A percentile compares a stretch with the other conserved stretches of the same genome.
Conservation (phyloP, 495 filamentous ascomycete genomes). For the Xylaria intraflava region DNA sequence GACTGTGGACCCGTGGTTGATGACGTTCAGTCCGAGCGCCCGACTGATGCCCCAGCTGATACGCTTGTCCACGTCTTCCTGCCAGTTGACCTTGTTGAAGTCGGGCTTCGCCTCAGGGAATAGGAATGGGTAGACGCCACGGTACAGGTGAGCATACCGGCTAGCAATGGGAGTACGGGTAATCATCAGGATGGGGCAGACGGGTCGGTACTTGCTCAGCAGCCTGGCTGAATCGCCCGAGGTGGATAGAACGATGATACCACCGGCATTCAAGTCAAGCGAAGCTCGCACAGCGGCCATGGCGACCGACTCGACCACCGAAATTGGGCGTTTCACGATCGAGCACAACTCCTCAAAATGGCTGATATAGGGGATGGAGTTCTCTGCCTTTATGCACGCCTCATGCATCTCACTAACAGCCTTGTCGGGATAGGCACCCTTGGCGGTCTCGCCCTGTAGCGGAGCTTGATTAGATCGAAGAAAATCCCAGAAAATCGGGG, state of each 20-base stretch:
- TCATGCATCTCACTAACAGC: constrained; percentile 97
- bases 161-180: constrained; percentile 78
- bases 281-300: constrained; percentile 93
- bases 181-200: constrained; percentile 98
- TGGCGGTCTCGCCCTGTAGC: constrained; percentile 78
- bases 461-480: neutral
- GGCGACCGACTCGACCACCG: constrained; percentile 82
- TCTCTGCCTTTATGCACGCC: constrained; percentile 91
- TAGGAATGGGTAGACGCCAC: constrained; percentile 94
- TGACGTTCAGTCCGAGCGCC: constrained; percentile 75
- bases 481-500: neutral
- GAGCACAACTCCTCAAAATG: constrained; percentile 91
- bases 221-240: constrained; percentile 86
- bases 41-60: constrained; percentile 89
- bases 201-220: constrained; percentile 94
- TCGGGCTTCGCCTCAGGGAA: constrained; percentile 92
- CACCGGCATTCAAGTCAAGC: constrained; percentile 91
- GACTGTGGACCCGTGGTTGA: constrained; percentile 75
- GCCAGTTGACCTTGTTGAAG: constrained; percentile 83
- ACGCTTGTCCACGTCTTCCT: constrained; percentile 95
- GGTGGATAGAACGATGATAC: constrained; percentile 90
- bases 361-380: constrained; percentile 91
- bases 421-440: constrained; percentile 89
- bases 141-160: constrained; percentile 90
- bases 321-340: constrained; percentile 71